Evolutionary conservation across 2,329 filamentous ascomycete genomes (phyloP).

Genomic region (Pseudogymnoascus sp.): DNA sequence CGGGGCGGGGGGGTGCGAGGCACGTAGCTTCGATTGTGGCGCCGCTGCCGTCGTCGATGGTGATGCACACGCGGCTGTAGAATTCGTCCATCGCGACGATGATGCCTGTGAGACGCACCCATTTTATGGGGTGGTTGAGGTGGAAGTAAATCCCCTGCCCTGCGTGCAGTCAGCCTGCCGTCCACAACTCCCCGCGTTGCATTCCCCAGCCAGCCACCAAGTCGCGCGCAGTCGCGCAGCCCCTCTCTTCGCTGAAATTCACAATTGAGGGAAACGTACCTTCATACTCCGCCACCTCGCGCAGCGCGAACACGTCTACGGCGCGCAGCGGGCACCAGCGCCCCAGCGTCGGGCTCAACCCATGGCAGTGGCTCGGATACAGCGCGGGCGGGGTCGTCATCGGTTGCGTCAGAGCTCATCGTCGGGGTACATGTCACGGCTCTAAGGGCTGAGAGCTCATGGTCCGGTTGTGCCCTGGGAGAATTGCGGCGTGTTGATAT

Average conservation of each 20-base stretch:
- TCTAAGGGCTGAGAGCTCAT: not conserved
- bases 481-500: not conserved
- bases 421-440: conserved; percentile 4
- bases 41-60: conserved; percentile 59
- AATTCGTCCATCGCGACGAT: conserved; percentile 55
- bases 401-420: conserved; percentile 8
- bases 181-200: not conserved
- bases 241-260: not conserved
- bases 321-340: conserved; percentile 50
- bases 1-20: conserved; percentile 14
- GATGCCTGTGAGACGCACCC: conserved; percentile 62
- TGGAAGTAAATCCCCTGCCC: conserved; percentile 56
- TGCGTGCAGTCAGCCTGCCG: conserved; percentile 22
- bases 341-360: conserved; percentile 52
- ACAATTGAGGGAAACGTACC: conserved; percentile 31
- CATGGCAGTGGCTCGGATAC: conserved; percentile 57
- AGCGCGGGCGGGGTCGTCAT: conserved; percentile 26
- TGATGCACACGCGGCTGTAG: conserved; percentile 40
- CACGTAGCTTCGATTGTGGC: conserved; percentile 42
- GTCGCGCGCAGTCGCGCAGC: not conserved
- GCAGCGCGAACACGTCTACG: conserved; percentile 42
- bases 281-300: conserved; percentile 42
- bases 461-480: not conserved
- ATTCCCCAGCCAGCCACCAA: not conserved
- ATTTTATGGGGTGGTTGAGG: conserved; percentile 68